These are phyloP conservation scores for Magnusiomyces magnusii DNA, from an alignment of 1,139 yeast genomes.

Conservation along the genomic window DNA sequence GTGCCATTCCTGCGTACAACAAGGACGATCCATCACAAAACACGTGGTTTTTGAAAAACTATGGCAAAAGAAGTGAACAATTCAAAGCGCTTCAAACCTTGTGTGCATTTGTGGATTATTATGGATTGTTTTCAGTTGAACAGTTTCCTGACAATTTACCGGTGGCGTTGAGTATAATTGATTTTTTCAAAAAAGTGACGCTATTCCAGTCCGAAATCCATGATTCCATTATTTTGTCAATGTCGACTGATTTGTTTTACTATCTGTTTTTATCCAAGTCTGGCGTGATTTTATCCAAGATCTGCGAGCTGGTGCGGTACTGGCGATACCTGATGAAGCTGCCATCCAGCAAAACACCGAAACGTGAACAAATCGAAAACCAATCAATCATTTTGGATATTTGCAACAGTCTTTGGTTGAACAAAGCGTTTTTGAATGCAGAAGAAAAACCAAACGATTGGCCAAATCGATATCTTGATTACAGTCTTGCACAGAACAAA, in stretches of 20 bases:
- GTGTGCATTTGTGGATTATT: slow-evolving; percentile 19
- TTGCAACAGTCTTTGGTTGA: slow-evolving; percentile 15
- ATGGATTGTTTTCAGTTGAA: slow-evolving; percentile 19
- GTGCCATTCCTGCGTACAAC: neutral
- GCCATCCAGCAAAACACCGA: neutral
- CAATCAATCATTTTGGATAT: slow-evolving; percentile 10
- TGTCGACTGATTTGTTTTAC: slow-evolving; percentile 39
- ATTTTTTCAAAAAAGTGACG: slow-evolving; percentile 25
- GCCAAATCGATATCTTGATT: neutral
- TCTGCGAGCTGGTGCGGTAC: slow-evolving; percentile 44
- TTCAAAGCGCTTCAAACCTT: slow-evolving; percentile 1
- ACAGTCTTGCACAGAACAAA: neutral
- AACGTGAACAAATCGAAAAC: neutral
- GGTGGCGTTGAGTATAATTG: slow-evolving; percentile 20
- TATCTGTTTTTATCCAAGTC: slow-evolving; percentile 36
- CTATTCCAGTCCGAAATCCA: slow-evolving; percentile 23
- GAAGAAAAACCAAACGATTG: neutral
- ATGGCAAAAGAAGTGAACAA: neutral
- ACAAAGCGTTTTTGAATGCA: slow-evolving; percentile 12
- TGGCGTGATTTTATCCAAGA: slow-evolving; percentile 41
- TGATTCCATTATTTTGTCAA: slow-evolving; percentile 29
- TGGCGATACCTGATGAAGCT: slow-evolving; percentile 19
- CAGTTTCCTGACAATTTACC: slow-evolving; percentile 18
- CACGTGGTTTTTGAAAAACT: neutral
- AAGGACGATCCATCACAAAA: neutral